Evolutionary conservation across 2,329 filamentous ascomycete species (phyloP), one percentile per base, ranked within the genome.

Genomic region (Claviceps pusilla): DNA sequence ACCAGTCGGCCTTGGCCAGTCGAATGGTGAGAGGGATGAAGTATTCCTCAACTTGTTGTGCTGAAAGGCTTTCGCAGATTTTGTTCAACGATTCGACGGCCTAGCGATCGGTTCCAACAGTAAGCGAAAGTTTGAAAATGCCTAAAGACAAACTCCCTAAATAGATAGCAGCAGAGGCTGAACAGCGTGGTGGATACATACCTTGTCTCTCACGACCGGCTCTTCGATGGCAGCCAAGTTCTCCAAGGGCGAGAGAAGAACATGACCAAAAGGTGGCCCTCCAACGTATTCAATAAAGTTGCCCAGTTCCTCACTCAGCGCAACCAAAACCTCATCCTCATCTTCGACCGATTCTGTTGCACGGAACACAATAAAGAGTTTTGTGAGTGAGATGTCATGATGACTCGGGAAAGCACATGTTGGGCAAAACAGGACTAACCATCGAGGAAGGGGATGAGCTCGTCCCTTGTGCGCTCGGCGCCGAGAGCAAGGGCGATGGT

Each of bases 21-120:
- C 93, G 89, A 66, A 95, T 82, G 57, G 90, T 90, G 66, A 98
- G 84, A 58, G 93, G 93, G 63, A 98, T 91, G 74, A 97, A 97
- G 73, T 90, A 87, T 65, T 96, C 88, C 76, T 98, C 93, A 67
- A 97, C 85, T 75, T 98, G 93, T 70, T 89, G 80, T 63, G 89
- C 76, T 51, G 89, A 95, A 54, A 98, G 80, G 69, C 95, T 83
- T 67, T 84, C 82, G 79, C 93, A 97, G 70, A 98, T 97, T 76
- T 96, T 98, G 81, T 98, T 98, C 62, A 98, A 82, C 50, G 93
- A 98, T 71, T 98, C 94, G 68, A 98, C 93, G 60, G 93, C 93
- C 91, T 96, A 64, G 41, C 64, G 41, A 53, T 42, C 12, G 37
- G 11, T 48, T 53, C 24, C 29, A 35, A 12, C 46, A 41, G 16